Evolutionary conservation across 768 basidiomycete species (phyloP), one percentile per base, ranked within the genome.

Genomic region (Botryobasidium botryosum): DNA sequence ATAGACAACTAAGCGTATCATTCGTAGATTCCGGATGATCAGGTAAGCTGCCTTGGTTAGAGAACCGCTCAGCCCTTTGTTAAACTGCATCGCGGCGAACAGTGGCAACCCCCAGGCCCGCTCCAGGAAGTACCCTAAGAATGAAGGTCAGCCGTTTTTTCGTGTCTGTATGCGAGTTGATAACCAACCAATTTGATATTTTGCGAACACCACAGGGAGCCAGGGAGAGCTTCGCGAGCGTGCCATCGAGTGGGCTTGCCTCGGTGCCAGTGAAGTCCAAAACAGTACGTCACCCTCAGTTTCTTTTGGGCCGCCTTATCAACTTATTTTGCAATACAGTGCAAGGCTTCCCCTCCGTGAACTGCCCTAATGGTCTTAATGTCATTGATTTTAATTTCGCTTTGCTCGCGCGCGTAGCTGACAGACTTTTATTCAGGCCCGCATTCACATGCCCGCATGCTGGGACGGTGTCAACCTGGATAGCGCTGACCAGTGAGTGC

Each of bases 361-460:
- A 67, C 46, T 68, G 66, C 45, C 64, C 66, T 46, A 59, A 62
- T 33, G 52, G 66, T 1, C 56, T 67, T 21, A 65, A 65, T 31
- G 60, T 61, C 33, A 64, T 65, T 21, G n/a, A 21, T n/a, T n/a
- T n/a, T n/a, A 12, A 43, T 26, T 7, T 29, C 36, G 21, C 23
- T 25, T 5, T 26, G 20, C 28, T 36, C 7, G 2, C 24, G 10
- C 26, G 35, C 8, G 1, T 4, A 25, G 15, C 18, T 31, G 8
- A 12, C 7, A 23, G 12, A 5, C n/a, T 31, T 39, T 35, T 10
- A 10, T 48, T 20, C 40, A 43, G 6, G 46, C 46, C 43, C 46
- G 45, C 24, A 26, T 48, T 23, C 26, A 46, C 29, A 33, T 48
- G 29, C 46, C 46, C 32, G 29, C 29, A 24, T 48, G 46, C 46